Base-by-base conservation (phyloP, 2,329 filamentous ascomycete genomes). In the Aspergillus alliaceus region DNA sequence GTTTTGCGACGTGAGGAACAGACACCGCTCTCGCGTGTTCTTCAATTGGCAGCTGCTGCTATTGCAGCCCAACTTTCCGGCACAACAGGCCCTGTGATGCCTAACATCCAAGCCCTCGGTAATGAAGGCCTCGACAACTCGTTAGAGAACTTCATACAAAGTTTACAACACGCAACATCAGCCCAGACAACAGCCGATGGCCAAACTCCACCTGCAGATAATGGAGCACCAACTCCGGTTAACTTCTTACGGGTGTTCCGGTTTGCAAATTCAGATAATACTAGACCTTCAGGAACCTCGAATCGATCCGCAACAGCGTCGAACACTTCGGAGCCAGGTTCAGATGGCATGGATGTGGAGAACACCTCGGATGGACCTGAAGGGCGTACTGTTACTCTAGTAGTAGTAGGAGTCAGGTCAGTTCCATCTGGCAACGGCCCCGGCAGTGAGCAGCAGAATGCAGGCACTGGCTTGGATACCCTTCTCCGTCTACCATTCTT, bases 231-330 rank as follows among this genome's bases (percentile, higher is more conserved):
- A 8, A 79, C 82, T 11, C 84, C 86, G 4, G 77, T 89, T 58
- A 89, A 89, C 68, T 88, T 89, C 69, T 83, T 89, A 71, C 79
- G 86, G 56, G 87, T 89, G 72, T 89, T 89, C 70, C 79, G 86
- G 47, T 89, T 89, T 71, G 84, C 84, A 48, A 83, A 85, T 53
- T 78, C 81, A 8, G 75, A 77, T 25, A 63, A 69, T 51, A 59
- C 70, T 18, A 55, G 66, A n/a, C 61, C 61, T 31, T 44, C 69
- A 4, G 63, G 61, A n/a, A 52, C 60, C 4, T 31, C 65, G 46
- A 61, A 59, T 40, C 66, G 64, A 50, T 61, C 68, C 59, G 51
- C 67, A 55, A 63, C 64, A 29, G 65, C 66, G 34, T 46, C 66
- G 15, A 66, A 69, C 32, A 62, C 69, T 37, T 58, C 55, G 42